phyloP scores from a whole-genome alignment of 805 yeast genomes.

The Saturnispora halmiae region DNA sequence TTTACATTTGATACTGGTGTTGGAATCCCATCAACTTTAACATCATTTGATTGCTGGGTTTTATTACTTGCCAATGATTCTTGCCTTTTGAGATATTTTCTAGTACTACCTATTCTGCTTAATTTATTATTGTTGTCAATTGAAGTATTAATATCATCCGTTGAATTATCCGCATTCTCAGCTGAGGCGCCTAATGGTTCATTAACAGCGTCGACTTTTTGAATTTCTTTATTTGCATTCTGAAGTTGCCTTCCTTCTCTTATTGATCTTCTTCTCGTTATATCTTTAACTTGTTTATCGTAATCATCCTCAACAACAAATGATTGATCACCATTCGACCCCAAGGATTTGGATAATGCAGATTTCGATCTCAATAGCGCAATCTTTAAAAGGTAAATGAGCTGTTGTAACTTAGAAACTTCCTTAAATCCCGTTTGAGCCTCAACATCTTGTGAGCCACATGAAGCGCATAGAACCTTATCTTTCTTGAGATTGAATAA shows the following conservation, averaged over 20 bases:
- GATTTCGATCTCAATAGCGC: slow-evolving; percentile 69
- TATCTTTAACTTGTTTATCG: slow-evolving; percentile 62
- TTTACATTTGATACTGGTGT: slow-evolving; percentile 23
- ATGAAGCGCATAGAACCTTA: slow-evolving; percentile 49
- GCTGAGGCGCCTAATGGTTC: slow-evolving; percentile 44
- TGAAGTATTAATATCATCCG: neutral
- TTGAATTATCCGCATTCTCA: slow-evolving; percentile 17
- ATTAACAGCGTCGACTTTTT: slow-evolving; percentile 58
- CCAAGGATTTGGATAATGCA: slow-evolving; percentile 26
- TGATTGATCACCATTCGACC: neutral
- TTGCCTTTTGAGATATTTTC: slow-evolving; percentile 6
- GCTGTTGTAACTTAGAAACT: slow-evolving; percentile 66
- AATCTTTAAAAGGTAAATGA: slow-evolving; percentile 67
- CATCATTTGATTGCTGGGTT: slow-evolving; percentile 23
- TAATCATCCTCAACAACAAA: slow-evolving; percentile 35
- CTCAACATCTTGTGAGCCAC: slow-evolving; percentile 45
- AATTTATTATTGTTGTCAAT: slow-evolving; percentile 4
- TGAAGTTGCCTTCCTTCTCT: slow-evolving; percentile 53
- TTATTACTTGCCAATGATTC: slow-evolving; percentile 15
- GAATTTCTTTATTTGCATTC: slow-evolving; percentile 46
- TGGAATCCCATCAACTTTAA: slow-evolving; percentile 26
- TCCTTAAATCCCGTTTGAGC: slow-evolving; percentile 45
- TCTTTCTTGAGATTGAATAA: slow-evolving; percentile 33
- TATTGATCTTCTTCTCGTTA: slow-evolving; percentile 63
- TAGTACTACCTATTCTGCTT: slow-evolving; percentile 6